Percentiles rank a stretch among this genome's conserved stretches.
Conservation (phyloP, 257 asterid genomes). For the Leonotis leonurus region DNA sequence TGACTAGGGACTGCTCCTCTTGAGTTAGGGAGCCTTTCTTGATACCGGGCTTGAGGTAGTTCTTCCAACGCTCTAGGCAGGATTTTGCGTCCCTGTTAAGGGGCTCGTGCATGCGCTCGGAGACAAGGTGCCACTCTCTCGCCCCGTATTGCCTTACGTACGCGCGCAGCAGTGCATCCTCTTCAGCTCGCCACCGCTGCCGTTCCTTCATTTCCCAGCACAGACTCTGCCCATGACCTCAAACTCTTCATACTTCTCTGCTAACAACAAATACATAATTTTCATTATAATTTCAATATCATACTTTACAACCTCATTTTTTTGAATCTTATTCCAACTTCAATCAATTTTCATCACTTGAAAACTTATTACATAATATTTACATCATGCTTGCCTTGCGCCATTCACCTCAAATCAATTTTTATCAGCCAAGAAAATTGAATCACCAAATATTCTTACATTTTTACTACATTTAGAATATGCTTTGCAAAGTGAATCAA, state of each 20-base stretch:
- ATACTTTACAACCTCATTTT: no score
- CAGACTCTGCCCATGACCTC: conserved; percentile 38
- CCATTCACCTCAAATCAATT: no score
- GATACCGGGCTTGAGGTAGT: conserved; percentile 63
- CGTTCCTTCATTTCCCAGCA: conserved; percentile 62
- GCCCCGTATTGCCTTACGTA: conserved; percentile 62
- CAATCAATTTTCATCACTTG: no score
- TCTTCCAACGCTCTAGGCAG: conserved; percentile 76
- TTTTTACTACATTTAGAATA: no score
- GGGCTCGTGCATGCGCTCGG: conserved; percentile 48
- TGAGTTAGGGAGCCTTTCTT: conserved; percentile 56
- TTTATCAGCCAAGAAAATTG: no score
- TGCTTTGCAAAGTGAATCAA: no score
- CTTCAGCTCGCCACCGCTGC: conserved; percentile 76
- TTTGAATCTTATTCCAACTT: no score
- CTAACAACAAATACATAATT: not conserved
- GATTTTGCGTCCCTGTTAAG: conserved; percentile 56
- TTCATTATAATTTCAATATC: no score
- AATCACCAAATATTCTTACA: no score
- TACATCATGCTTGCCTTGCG: no score
- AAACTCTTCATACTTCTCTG: conserved; percentile 41
- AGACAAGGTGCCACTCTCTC: conserved; percentile 60
- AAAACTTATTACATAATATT: no score
- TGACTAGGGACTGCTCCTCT: conserved; percentile 57
- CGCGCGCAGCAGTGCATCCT: conserved; percentile 54